Base-by-base conservation (phyloP, 495 filamentous ascomycete species). In the Penicillium diatomitis region DNA sequence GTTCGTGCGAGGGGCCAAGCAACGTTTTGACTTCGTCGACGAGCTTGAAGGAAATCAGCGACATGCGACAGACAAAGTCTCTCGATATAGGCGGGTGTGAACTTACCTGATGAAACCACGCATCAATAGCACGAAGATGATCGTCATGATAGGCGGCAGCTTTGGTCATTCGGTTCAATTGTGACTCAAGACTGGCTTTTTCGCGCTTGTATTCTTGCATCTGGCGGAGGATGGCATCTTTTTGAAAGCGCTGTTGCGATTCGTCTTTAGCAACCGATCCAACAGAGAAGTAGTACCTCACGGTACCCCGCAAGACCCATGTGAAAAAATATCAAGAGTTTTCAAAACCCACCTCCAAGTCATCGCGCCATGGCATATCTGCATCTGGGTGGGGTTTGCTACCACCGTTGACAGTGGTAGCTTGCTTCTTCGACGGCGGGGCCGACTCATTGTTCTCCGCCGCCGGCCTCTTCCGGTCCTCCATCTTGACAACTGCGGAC, bases 201-300 rank as follows among this genome's bases (percentile, higher is more conserved):
- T 96, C 88, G 41, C 94, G 79, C 67, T 95, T 96, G 64, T 90
- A 96, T 65, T 97, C 94, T 57, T 86, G 83, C 91, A 98, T 96
- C 62, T 96, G 91, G 31, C 92, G 87, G 62, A 86, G 83, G 61
- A 98, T 96, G 49, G 92, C 92, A 76, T 96, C 92, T 67, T 98
- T 98, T 72, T 95, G 89, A 61, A 88, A 96, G 56, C 84, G 81
- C 92, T 98, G 64, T 64, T 51, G 40, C 42, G 42, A 46, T 20
- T 20, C 20, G 20, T 20, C 20, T 20, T 20, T 20, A 20, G 20
- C 20, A 20, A 20, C 20, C 20, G 20, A 2, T 20, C 20, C 20
- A 20, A 20, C 1, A 20, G 20, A 20, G 20, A 20, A 20, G 20
- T 20, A 20, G 20, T 20, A 20, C 20, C 20, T 20, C 20, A 20